Conservation (phyloP, 2,329 filamentous ascomycete species). For the Leptographium procerum region DNA sequence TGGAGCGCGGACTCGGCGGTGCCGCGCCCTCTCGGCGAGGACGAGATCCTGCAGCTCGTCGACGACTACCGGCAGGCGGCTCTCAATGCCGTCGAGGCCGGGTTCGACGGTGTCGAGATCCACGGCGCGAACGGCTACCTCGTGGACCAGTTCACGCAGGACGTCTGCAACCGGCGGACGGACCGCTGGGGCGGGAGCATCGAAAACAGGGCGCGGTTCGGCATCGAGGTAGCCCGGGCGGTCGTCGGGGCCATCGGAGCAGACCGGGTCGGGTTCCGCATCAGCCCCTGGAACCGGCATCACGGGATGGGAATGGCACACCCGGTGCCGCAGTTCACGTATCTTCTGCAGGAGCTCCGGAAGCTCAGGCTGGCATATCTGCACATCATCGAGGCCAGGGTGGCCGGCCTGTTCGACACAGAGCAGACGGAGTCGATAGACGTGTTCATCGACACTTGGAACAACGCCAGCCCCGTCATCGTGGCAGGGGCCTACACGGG, state of each 20-base stretch:
- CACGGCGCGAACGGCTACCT: slow-evolving; percentile 29
- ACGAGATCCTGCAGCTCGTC: slow-evolving; percentile 27
- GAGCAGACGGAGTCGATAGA: too few relatives aligned
- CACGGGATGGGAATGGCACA: slow-evolving; percentile 48
- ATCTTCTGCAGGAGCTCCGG: slow-evolving; percentile 38
- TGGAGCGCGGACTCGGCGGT: slow-evolving; percentile 19
- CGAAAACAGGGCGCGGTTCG: slow-evolving; percentile 41
- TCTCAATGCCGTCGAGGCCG: slow-evolving; percentile 37
- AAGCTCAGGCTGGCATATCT: slow-evolving; percentile 38
- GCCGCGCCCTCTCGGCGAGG: slow-evolving; percentile 21
- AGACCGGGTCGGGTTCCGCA: slow-evolving; percentile 36
- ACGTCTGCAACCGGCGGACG: slow-evolving; percentile 39
- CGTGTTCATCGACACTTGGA: slow-evolving; percentile 19
- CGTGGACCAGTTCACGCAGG: slow-evolving; percentile 44
- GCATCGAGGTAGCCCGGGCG: slow-evolving; percentile 38
- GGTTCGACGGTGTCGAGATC: slow-evolving; percentile 34
- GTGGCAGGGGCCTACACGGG: slow-evolving; percentile 18
- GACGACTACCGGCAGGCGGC: slow-evolving; percentile 20
- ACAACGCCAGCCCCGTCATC: slow-evolving; percentile 17
- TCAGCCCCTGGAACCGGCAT: slow-evolving; percentile 44
- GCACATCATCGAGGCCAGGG: slow-evolving; percentile 47
- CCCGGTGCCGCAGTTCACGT: slow-evolving; percentile 44
- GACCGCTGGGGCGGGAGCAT: slow-evolving; percentile 43
- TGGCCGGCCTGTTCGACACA: too few relatives aligned
- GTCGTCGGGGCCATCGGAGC: slow-evolving; percentile 38